Base-by-base conservation (phyloP, 257 asterid genomes). In the Solanum etuberosum region DNA sequence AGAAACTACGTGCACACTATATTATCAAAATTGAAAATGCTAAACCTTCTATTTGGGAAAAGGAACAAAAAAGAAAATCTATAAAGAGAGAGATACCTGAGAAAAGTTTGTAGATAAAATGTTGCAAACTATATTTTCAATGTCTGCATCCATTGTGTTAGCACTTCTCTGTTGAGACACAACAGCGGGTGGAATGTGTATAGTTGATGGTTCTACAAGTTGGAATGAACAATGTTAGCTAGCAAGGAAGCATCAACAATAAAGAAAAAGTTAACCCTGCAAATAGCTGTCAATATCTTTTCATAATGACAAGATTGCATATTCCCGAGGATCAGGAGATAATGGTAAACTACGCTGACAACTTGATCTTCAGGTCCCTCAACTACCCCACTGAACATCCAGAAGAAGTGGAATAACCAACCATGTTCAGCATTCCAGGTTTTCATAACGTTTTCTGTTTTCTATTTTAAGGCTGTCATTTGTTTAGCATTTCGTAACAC, bases 151-250 rank as follows among this genome's bases (percentile, higher is more conserved):
- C 31, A 76, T 72, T 76, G 68, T 87, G 87, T 84, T 86, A 84
- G 87, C 73, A 83, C 87, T 87, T 57, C 89, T 38, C 84, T 88
- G 89, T 23, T 89, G 89, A 85, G 87, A 86, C 37, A 16, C 84
- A 29, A 46, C 88, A 83, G 85, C 51, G 63, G 88, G 77, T 57
- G 90, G 83, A 59, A 92, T 87, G 38, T 90, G 89, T 63, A 94
- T 88, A 76, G 92, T 90, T 71, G 94, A 92, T 42, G 98, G 99
- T 84, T 94, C 99, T 95, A 87, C 88, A 91, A 48, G 70, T 81
- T 48, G 85, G 85, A 51, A 38, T 86, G 59, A 70, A 85, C 14
- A 59, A 57, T 9, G 59, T 73, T 25, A 86, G 85, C 23, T 20
- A 43, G 48, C 76, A 86, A 76, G 85, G 14, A 10, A 78, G 48